A percentile compares a stretch with the other conserved stretches of the same genome.
phyloP scores from a whole-genome alignment of 2,329 filamentous ascomycete species.

The Aspergillus quadrilineatus region DNA sequence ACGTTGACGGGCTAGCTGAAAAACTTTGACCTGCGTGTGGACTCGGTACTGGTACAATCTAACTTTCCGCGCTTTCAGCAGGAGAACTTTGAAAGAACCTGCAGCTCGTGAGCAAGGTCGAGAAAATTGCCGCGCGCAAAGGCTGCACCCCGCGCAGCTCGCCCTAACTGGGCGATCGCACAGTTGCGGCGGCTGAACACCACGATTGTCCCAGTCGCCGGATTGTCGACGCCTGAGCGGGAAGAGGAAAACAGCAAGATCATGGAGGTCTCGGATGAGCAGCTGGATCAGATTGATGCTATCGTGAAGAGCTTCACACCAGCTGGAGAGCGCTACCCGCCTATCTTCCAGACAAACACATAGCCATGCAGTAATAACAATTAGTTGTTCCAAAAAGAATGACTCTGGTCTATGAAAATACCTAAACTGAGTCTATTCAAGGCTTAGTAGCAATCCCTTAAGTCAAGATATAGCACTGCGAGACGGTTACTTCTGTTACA shows the following conservation, averaged over 20 bases:
- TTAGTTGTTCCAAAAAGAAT: too few species aligned
- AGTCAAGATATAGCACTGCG: too few species aligned
- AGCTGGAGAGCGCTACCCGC: constrained; percentile 17
- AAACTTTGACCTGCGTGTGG: constrained; percentile 56
- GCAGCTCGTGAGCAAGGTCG: constrained; percentile 59
- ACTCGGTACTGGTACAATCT: constrained; percentile 29
- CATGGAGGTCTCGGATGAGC: constrained; percentile 28
- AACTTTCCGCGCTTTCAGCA: constrained; percentile 59
- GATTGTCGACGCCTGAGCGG: constrained; percentile 27
- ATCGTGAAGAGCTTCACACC: constrained; percentile 10
- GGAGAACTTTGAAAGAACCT: constrained; percentile 63
- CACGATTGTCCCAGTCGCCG: constrained; percentile 33
- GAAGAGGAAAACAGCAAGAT: constrained; percentile 32
- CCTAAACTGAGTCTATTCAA: too few species aligned
- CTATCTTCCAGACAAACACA: neutral
- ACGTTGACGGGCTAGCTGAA: constrained; percentile 57
- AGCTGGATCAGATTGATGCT: constrained; percentile 27
- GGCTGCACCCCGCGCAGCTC: constrained; percentile 63
- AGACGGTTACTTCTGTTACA: too few species aligned
- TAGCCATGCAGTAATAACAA: neutral
- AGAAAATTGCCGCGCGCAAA: constrained; percentile 60
- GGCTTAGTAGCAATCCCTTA: too few species aligned
- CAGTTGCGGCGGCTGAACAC: constrained; percentile 53
- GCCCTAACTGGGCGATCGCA: constrained; percentile 63
- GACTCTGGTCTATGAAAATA: too few species aligned